Base-by-base conservation (phyloP, 108 stramenopile genomes). In the Nannochloropsis oceanica region DNA sequence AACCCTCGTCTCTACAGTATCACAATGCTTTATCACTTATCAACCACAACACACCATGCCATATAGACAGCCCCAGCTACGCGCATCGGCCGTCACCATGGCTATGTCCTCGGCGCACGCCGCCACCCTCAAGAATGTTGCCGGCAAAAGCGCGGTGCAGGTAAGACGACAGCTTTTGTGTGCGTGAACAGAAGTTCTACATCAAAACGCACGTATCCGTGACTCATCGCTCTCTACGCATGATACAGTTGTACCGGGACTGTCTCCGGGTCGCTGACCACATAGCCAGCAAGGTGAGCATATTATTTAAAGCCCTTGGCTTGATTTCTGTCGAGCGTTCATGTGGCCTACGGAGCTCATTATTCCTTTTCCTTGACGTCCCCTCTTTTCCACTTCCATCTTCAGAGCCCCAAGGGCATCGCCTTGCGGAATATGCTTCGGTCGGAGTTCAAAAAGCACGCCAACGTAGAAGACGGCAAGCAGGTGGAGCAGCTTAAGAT, bases 211-310 rank as follows among this genome's bases (percentile, higher is more conserved):
- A 34, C 34, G 34, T 5, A 34, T 34, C 34, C 1, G 34, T 3
- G 34, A 34, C 34, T 34, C 34, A 34, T 5, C 34, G 5, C 34
- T 34, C 34, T 34, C 34, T 3, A n/a, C 59, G 59, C 59, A 73
- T n/a, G n/a, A 73, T 34, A 26, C 83, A 87, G 87, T 80, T 87
- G 73, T 87, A 87, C 84, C 79, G 87, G 44, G 87, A 87, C 34
- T 87, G 87, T n/a, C 84, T 87, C 43, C 46, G 87, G 22, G 44
- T 87, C 83, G 87, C 84, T 22, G 87, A 87, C 13, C 87, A 87
- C 87, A 87, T 87, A 44, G 87, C 87, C 11, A 79, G 83, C 12
- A 87, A 87, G 87, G 87, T 87, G 25, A 44, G 79, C 13, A 43
- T 22, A 8, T 10, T 8, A 84, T 26, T 42, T 13, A 14, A 44